Conservation (phyloP, 116 monocot genomes). For the Iris pallida region DNA sequence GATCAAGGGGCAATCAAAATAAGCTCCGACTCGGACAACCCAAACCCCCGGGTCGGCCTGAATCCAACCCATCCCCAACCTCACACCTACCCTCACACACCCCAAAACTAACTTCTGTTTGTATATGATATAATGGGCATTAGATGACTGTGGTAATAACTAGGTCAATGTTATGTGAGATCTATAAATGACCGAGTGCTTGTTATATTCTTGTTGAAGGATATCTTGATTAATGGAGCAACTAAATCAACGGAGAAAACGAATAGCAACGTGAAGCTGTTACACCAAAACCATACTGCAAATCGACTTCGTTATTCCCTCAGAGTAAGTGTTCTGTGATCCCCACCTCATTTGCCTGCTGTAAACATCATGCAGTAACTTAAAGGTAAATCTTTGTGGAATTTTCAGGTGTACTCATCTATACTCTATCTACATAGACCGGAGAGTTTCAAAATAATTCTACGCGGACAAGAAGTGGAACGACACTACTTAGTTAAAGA, state of each 20-base stretch:
- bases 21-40: too few relatives aligned
- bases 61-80: too few relatives aligned
- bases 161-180: too few relatives aligned
- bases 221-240: conserved; percentile 47
- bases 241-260: conserved; percentile 10
- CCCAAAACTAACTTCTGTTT: too few relatives aligned
- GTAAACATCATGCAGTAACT: too few relatives aligned
- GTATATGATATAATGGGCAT: too few relatives aligned
- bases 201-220: conserved; percentile 22
- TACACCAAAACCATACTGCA: conserved; percentile 37
- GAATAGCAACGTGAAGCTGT: background rate
- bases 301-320: conserved; percentile 48
- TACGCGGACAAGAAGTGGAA: conserved; percentile 49
- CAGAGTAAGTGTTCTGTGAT: conserved; percentile 33
- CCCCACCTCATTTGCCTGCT: too few relatives aligned
- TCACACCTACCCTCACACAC: too few relatives aligned
- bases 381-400: conserved; percentile 1
- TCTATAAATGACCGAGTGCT: too few relatives aligned
- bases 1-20: too few relatives aligned
- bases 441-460: conserved; percentile 41
- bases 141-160: too few relatives aligned
- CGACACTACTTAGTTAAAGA: conserved; percentile 44
- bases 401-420: conserved; percentile 58
- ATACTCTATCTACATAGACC: conserved; percentile 61
- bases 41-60: too few relatives aligned